Evolutionary conservation across 108 stramenopile species (phyloP), one percentile per base, ranked within the genome.

Genomic region (Mediolabrus comicus): DNA sequence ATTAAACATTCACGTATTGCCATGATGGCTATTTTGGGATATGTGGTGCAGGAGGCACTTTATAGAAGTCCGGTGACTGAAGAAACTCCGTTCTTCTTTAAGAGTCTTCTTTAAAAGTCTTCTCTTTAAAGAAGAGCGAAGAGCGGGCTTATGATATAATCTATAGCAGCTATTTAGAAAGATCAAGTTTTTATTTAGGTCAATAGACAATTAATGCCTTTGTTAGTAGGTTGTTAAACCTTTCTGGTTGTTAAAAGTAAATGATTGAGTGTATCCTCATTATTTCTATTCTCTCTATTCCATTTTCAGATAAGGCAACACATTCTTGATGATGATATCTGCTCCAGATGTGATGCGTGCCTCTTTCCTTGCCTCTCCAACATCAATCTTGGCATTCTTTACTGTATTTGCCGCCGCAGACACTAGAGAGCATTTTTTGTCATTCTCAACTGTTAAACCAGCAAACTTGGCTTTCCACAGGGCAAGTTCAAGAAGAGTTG

Each of bases 31-130:
- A 80, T 89, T 35, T 80, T 83, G 33, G 87, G 91, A 74, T 81
- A 84, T 80, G 74, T 77, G 60, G 72, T 75, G 26, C 84, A 81
- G 82, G 96, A 97, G 79, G 92, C 92, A 9, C 34, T 95, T 30
- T 92, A 90, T 63, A 28, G 82, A 10, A 62, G 62, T 41, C 91
- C 91, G 2, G 95, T 95, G n/a, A 83, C 87, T 9, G 69, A 83
- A 11, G 86, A 91, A 62, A 95, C 91, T 60, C 90, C 91, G 0
- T 67, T 89, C 53, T 94, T 94, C 67, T 94, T 94, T 83, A 69
- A 83, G 22, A 83, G 87, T 7, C 27, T 84, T 29, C 85, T 92
- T 59, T n/a, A n/a, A n/a, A n/a, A n/a, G n/a, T n/a, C n/a, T n/a
- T n/a, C n/a, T n/a, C n/a, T n/a, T n/a, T 92, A 88, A 82, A 75